A percentile compares a stretch with the other conserved stretches of the same genome.
phyloP scores from a whole-genome alignment of 1,139 yeast genomes.

The Pichia kudriavzevii region DNA sequence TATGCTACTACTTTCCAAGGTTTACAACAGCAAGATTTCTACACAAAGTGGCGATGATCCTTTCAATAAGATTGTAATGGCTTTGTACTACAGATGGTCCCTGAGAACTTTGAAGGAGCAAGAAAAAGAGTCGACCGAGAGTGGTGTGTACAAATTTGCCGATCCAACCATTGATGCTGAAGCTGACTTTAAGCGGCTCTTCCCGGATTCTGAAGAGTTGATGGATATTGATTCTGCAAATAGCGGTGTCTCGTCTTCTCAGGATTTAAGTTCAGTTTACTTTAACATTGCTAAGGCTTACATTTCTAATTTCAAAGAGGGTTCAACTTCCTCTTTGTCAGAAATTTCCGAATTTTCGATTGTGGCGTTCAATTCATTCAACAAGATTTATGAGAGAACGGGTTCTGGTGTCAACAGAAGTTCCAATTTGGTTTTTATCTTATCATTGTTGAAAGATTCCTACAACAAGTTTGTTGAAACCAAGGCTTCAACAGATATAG shows the following conservation, averaged over 20 bases:
- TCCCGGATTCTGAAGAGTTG: conserved; percentile 81
- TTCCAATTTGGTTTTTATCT: conserved; percentile 36
- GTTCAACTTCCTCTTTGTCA: conserved; percentile 19
- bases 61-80: conserved; percentile 43
- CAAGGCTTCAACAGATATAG: conserved; percentile 19
- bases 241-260: conserved; percentile 11
- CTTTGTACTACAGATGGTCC: conserved; percentile 75
- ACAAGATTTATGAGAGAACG: conserved; percentile 23
- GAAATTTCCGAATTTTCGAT: conserved; percentile 37
- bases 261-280: conserved; percentile 31
- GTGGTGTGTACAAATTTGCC: conserved; percentile 55
- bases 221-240: conserved; percentile 33
- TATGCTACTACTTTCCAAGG: conserved; percentile 32
- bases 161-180: conserved; percentile 61
- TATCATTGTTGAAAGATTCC: conserved; percentile 30
- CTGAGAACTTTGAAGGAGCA: conserved; percentile 59
- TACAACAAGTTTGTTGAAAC: conserved; percentile 15
- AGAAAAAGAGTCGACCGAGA: conserved; percentile 51
- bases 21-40: conserved; percentile 9
- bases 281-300: conserved; percentile 32
- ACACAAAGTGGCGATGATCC: conserved; percentile 21
- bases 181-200: conserved; percentile 63
- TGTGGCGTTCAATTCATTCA: conserved; percentile 26
- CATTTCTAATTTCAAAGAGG: conserved; percentile 27
- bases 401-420: conserved; percentile 27